Percentiles rank a stretch among this genome's conserved stretches.
Evolutionary conservation across 805 yeast genomes (phyloP).

Genomic region (Maudiozyma turicensis): DNA sequence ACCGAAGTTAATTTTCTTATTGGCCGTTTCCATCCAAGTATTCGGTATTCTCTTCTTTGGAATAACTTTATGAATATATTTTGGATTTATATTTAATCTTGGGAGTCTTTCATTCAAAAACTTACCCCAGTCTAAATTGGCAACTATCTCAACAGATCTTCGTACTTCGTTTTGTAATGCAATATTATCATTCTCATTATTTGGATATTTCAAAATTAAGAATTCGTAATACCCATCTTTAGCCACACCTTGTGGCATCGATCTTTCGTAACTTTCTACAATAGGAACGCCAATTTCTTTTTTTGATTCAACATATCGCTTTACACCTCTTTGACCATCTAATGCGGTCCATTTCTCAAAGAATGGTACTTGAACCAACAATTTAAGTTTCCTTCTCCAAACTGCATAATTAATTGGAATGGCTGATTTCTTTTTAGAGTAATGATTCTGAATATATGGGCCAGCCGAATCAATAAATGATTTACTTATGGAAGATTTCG

Average conservation of each 20-base stretch:
- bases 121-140: slow-evolving; percentile 15
- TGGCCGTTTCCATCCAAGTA: slow-evolving; percentile 5
- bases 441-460: slow-evolving; percentile 1
- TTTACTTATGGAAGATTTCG: slow-evolving; percentile 3
- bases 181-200: not conserved
- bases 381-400: slow-evolving; percentile 15
- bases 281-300: not conserved
- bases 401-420: slow-evolving; percentile 21
- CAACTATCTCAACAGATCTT: slow-evolving; percentile 13
- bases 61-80: not conserved
- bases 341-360: slow-evolving; percentile 19
- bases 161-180: slow-evolving; percentile 11
- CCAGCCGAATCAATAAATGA: slow-evolving; percentile 1
- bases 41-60: not conserved
- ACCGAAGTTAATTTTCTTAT: slow-evolving; percentile 1
- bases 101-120: slow-evolving; percentile 4
- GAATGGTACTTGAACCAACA: slow-evolving; percentile 10
- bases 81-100: not conserved
- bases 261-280: not conserved
- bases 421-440: slow-evolving; percentile 5
- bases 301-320: slow-evolving; percentile 1
- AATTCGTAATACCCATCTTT: slow-evolving; percentile 27
- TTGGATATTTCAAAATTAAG: slow-evolving; percentile 18
- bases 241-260: slow-evolving; percentile 13
- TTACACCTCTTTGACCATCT: slow-evolving; percentile 14